Evolutionary conservation across 768 basidiomycete genomes (phyloP).

Genomic region (Russula earlei): DNA sequence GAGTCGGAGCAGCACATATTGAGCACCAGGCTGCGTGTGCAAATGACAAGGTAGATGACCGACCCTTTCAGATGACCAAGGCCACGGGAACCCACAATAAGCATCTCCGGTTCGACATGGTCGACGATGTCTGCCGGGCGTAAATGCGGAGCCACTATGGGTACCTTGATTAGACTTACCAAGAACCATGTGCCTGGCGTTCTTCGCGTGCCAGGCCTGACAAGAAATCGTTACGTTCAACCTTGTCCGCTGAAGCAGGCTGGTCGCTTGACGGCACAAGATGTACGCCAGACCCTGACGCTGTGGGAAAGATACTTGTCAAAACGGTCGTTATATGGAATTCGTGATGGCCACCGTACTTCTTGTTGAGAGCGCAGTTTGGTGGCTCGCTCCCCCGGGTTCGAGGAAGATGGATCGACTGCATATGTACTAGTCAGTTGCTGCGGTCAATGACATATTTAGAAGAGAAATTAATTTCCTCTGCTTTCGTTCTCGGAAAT

Average conservation of each 20-base stretch:
- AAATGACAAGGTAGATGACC: slow-evolving; percentile 21
- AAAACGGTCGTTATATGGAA: slow-evolving; percentile 2
- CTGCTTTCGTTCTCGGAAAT: slow-evolving; percentile 90
- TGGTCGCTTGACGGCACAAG: slow-evolving; percentile 80
- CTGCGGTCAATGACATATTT: neutral
- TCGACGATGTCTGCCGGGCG: slow-evolving; percentile 64
- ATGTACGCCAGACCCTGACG: slow-evolving; percentile 85
- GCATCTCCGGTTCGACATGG: slow-evolving; percentile 77
- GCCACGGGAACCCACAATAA: slow-evolving; percentile 93
- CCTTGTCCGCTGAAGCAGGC: slow-evolving; percentile 82
- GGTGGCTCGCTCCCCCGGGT: slow-evolving; percentile 59
- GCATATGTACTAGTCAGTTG: neutral
- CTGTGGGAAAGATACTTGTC: slow-evolving; percentile 29
- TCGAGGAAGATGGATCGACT: slow-evolving; percentile 66
- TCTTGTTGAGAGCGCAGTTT: slow-evolving; percentile 91
- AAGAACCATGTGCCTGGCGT: slow-evolving; percentile 79
- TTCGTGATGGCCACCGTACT: slow-evolving; percentile 33
- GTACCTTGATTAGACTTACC: slow-evolving; percentile 31
- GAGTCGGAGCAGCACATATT: neutral
- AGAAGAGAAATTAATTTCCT: slow-evolving; percentile 37
- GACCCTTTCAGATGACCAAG: slow-evolving; percentile 81
- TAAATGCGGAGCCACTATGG: neutral
- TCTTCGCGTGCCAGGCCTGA: slow-evolving; percentile 98
- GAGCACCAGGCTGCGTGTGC: neutral
- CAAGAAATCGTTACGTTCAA: slow-evolving; percentile 82